Conservation (phyloP, 2,329 filamentous ascomycete species). For the Tolypocladium album region DNA sequence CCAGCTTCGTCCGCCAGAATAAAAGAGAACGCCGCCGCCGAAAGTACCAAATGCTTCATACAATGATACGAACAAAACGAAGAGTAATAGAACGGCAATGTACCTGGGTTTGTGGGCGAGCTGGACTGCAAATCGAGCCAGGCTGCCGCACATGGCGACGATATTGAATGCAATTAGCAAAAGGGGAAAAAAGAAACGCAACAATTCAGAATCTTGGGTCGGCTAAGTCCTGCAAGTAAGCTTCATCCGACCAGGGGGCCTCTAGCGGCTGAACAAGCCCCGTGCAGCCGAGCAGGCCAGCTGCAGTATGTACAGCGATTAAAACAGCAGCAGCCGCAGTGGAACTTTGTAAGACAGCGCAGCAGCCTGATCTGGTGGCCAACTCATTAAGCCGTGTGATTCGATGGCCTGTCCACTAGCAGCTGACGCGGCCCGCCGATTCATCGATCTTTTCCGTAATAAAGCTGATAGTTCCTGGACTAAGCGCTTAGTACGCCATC, state of each 20-base stretch:
- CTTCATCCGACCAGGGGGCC: background rate
- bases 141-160: background rate
- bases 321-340: background rate
- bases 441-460: background rate
- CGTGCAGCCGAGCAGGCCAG: background rate
- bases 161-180: background rate
- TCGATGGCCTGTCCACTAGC: background rate
- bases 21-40: background rate
- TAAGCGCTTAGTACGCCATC: background rate
- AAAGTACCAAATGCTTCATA: background rate
- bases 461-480: background rate
- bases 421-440: background rate
- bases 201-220: background rate
- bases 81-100: background rate
- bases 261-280: background rate
- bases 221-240: background rate
- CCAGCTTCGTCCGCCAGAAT: background rate
- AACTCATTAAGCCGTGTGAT: background rate
- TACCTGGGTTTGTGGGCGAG: background rate
- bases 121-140: background rate
- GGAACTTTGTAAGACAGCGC: background rate
- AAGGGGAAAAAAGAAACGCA: background rate
- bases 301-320: background rate
- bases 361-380: background rate
- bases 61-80: background rate